Percentiles rank a stretch among this genome's conserved stretches.
phyloP scores from a whole-genome alignment of 192 early-diverging fungal genomes.

The Chytriomyces sp. region DNA sequence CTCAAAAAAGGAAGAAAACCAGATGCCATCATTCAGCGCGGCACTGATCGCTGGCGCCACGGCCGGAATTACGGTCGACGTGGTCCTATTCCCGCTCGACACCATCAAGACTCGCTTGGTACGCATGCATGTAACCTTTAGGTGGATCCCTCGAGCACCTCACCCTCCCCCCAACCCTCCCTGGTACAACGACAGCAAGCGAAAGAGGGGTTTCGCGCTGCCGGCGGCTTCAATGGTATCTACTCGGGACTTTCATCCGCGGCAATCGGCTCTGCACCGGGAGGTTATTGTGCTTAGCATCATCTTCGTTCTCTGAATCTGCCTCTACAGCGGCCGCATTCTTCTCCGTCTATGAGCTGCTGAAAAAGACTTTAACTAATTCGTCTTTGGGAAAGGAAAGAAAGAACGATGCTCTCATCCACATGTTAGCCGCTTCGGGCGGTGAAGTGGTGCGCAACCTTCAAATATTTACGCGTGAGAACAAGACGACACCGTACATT shows the following conservation, averaged over 20 bases:
- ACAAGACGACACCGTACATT: neutral
- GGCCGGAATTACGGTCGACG: constrained; percentile 93
- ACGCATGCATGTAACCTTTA: neutral
- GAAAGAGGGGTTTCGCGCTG: constrained; percentile 74
- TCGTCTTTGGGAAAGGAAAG: constrained; percentile 37
- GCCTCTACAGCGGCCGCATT: constrained; percentile 61
- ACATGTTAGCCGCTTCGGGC: constrained; percentile 86
- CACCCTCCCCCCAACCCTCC: neutral
- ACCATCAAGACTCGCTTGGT: constrained; percentile 93
- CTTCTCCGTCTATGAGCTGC: constrained; percentile 89
- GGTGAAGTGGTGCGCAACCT: constrained; percentile 84
- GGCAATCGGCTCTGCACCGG: constrained; percentile 91
- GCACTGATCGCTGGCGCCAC: constrained; percentile 70
- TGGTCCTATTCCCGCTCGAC: constrained; percentile 92
- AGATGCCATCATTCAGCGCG: constrained; percentile 13
- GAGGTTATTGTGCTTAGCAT: constrained; percentile 51
- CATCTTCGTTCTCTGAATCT: neutral
- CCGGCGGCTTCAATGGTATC: constrained; percentile 87
- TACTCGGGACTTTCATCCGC: constrained; percentile 90
- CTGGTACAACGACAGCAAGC: constrained; percentile 59
- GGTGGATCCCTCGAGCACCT: neutral
- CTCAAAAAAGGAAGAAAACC: constrained; percentile 1
- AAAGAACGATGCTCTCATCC: constrained; percentile 65
- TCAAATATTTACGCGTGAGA: neutral
- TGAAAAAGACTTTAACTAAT: constrained; percentile 59